phyloP scores from a whole-genome alignment of 2,329 filamentous ascomycete genomes.

The Trichoderma pleuroti region DNA sequence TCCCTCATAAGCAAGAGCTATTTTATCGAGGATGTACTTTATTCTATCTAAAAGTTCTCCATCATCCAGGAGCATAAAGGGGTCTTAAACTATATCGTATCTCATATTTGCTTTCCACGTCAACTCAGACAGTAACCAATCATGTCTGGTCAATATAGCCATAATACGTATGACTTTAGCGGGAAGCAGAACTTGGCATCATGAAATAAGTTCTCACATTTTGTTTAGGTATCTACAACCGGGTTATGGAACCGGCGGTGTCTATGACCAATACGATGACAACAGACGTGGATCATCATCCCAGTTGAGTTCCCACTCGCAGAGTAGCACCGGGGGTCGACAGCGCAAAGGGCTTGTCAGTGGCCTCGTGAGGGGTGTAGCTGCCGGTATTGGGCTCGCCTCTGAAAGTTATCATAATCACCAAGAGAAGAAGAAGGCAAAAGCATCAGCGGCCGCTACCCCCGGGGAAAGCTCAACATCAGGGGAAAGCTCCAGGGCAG shows the following conservation, averaged over 20 bases:
- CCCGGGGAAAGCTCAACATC: background rate
- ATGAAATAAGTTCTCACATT: background rate
- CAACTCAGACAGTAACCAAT: background rate
- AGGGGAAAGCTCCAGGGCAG: background rate
- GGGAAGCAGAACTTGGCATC: background rate
- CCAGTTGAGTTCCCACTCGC: background rate
- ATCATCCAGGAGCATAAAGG: background rate
- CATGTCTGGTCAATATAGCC: slow-evolving; percentile 1
- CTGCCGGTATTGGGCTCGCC: slow-evolving; percentile 14
- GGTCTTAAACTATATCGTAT: background rate
- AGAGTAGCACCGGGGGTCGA: background rate
- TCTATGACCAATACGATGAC: background rate
- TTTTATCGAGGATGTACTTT: background rate
- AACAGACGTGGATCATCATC: background rate
- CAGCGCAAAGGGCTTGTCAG: slow-evolving; percentile 5
- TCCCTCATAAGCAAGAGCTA: background rate
- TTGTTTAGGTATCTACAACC: background rate
- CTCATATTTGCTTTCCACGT: background rate
- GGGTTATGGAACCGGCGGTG: background rate
- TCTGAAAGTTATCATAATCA: slow-evolving; percentile 17
- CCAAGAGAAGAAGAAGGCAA: slow-evolving; percentile 12
- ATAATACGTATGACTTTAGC: background rate
- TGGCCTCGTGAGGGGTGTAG: slow-evolving; percentile 6
- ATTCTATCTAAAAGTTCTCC: background rate
- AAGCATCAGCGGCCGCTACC: background rate